Evolutionary conservation across 2,329 filamentous ascomycete species (phyloP).

Genomic region (Sclerotinia subarctica): DNA sequence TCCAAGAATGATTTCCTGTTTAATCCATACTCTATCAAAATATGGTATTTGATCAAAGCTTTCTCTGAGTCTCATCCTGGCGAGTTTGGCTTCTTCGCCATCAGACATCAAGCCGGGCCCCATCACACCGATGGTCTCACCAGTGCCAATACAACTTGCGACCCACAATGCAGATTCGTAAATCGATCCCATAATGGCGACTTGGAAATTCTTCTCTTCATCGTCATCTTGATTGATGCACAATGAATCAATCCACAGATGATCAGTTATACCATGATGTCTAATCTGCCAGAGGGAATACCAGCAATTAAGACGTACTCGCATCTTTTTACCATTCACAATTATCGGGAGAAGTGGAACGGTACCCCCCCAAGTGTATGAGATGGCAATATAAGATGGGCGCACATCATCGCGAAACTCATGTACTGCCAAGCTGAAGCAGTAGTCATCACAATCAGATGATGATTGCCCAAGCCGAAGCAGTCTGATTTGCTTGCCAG

Average conservation of each 20-base stretch:
- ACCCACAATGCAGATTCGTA: conserved; percentile 25
- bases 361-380: conserved; percentile 6
- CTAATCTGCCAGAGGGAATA: conserved; percentile 22
- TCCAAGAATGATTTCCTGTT: conserved; percentile 14
- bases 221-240: conserved; percentile 27
- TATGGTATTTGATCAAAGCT: conserved; percentile 13
- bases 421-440: conserved; percentile 7
- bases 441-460: neutral
- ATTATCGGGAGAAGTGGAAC: neutral
- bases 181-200: conserved; percentile 24
- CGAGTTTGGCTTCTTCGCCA: neutral
- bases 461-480: conserved; percentile 5
- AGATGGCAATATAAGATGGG: conserved; percentile 6
- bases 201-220: conserved; percentile 23
- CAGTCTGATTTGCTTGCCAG: conserved; percentile 9
- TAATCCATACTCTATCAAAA: conserved; percentile 14
- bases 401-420: neutral
- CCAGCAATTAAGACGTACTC: conserved; percentile 8
- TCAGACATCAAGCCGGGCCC: neutral
- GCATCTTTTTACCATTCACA: conserved; percentile 1
- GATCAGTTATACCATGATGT: conserved; percentile 2
- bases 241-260: conserved; percentile 27
- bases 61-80: neutral
- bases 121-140: conserved; percentile 1
- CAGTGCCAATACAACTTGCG: conserved; percentile 23